These are phyloP conservation scores for Helicocarpus griseus DNA, from an alignment of 2,329 filamentous ascomycete species.

Conservation along the genomic window DNA sequence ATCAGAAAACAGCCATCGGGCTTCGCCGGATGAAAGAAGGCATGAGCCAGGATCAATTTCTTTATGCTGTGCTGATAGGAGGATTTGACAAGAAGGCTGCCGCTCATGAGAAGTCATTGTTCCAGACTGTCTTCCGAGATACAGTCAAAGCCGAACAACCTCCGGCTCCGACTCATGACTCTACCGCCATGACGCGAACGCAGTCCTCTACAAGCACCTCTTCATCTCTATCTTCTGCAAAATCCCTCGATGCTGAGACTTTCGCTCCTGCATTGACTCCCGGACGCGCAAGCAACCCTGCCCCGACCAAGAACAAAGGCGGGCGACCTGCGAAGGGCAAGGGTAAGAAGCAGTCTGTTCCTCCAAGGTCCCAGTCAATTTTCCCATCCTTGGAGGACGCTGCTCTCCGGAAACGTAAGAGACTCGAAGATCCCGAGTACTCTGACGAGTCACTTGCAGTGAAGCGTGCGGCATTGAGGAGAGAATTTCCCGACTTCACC, in stretches of 20 bases:
- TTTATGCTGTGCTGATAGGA: constrained; percentile 21
- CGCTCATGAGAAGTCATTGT: constrained; percentile 19
- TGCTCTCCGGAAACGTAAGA: constrained; percentile 20
- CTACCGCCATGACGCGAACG: constrained; percentile 14
- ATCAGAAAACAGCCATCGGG: constrained; percentile 20
- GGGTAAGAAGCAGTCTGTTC: constrained; percentile 7
- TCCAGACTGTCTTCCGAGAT: constrained; percentile 23
- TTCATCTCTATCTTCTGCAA: constrained; percentile 32
- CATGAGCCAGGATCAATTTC: constrained; percentile 22
- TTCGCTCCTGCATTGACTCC: constrained; percentile 18
- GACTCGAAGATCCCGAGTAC: constrained; percentile 22
- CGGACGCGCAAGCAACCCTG: constrained; percentile 10
- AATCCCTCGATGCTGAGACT: constrained; percentile 28
- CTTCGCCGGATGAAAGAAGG: constrained; percentile 22
- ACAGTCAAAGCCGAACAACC: constrained; percentile 17
- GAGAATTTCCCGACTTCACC: neutral
- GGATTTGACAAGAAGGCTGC: constrained; percentile 21
- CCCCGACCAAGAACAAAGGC: constrained; percentile 17
- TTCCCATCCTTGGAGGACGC: constrained; percentile 17
- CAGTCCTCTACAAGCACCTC: constrained; percentile 19
- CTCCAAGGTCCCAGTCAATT: neutral
- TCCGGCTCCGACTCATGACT: constrained; percentile 7
- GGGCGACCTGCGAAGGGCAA: constrained; percentile 19
- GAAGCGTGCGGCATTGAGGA: constrained; percentile 17
- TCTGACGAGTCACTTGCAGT: constrained; percentile 17